Evolutionary conservation across 192 early-diverging fungal species (phyloP), one percentile per base, ranked within the genome.

Genomic region (Tieghemiomyces parasiticus): DNA sequence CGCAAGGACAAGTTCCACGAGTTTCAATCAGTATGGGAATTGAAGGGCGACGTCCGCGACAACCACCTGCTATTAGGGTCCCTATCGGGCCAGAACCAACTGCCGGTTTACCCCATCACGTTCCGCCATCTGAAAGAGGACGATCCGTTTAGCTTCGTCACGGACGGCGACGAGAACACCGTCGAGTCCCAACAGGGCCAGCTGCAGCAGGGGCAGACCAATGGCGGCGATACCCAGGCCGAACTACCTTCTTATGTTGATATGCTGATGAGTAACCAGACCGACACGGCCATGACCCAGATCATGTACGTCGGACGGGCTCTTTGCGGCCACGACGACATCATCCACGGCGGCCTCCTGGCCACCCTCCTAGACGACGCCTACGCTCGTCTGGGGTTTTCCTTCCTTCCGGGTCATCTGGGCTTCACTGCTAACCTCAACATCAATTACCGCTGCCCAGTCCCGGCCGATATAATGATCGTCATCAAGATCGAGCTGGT

Each of bases 391-490:
- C 71, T 79, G 30, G 80, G 76, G 46, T 67, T 78, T 63, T 71
- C 70, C 62, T 69, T 73, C 48, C 68, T 87, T 16, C 87, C 87
- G 10, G 78, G 78, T 63, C 80, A 77, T 49, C 71, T 80, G 35
- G 87, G 80, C 0, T 76, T 87, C 53, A 90, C 87, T 8, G 87
- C 84, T 22, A 81, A 82, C 64, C 74, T 90, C 35, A 86, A 86
- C 54, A 64, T 90, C 53, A 79, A 85, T 64, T 90, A 88, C 61
- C 81, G 83, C 52, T 67, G 68, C 20, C 87, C 87, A 26, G 84
- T 78, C 10, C 62, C 67, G 33, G 75, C 83, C 0, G 72, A 83
- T 58, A 81, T 83, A 67, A 73, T 75, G 65, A 60, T 86, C 38
- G 65, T 86, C 24, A 64, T 79, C 19, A 67, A 67, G 20, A 71